Evolutionary conservation across 306 rosid species (phyloP).

Genomic region (Erythrophleum fordii): DNA sequence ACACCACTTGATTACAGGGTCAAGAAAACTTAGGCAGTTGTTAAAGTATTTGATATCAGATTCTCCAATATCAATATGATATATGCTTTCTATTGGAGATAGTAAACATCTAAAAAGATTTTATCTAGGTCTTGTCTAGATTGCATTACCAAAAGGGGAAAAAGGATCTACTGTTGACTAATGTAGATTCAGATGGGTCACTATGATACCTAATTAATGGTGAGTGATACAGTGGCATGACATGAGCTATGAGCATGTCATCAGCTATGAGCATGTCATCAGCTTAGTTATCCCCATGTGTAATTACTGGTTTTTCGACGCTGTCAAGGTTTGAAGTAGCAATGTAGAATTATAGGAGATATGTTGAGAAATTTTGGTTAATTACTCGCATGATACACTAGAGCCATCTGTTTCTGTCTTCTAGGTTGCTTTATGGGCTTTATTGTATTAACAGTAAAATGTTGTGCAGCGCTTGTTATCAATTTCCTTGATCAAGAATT

Average conservation of each 20-base stretch:
- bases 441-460: no score
- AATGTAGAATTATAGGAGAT: slow-evolving; percentile 25
- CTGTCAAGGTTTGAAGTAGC: slow-evolving; percentile 26
- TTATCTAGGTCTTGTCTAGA: not conserved
- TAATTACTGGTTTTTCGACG: slow-evolving; percentile 16
- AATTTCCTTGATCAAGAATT: no score
- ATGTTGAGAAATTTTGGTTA: slow-evolving; percentile 30
- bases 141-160: not conserved
- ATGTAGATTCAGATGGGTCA: slow-evolving; percentile 32
- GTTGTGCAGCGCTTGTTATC: no score
- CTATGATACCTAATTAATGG: slow-evolving; percentile 3
- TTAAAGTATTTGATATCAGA: no score
- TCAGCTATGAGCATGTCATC: slow-evolving; percentile 7
- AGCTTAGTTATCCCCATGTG: slow-evolving; percentile 32
- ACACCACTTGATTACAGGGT: no score
- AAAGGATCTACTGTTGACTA: not conserved
- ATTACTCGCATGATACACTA: slow-evolving; percentile 14
- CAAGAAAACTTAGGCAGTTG: no score
- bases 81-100: no score
- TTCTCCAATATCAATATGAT: no score
- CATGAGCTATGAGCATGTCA: not conserved
- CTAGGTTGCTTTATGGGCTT: slow-evolving; percentile 15
- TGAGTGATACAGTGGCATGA: slow-evolving; percentile 28
- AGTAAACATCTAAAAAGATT: no score
- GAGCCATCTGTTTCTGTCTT: slow-evolving; percentile 31